Percentiles rank a stretch among this genome's conserved stretches.
Conservation (phyloP, 164 flowering plant genomes). For the Vitis cinerea region DNA sequence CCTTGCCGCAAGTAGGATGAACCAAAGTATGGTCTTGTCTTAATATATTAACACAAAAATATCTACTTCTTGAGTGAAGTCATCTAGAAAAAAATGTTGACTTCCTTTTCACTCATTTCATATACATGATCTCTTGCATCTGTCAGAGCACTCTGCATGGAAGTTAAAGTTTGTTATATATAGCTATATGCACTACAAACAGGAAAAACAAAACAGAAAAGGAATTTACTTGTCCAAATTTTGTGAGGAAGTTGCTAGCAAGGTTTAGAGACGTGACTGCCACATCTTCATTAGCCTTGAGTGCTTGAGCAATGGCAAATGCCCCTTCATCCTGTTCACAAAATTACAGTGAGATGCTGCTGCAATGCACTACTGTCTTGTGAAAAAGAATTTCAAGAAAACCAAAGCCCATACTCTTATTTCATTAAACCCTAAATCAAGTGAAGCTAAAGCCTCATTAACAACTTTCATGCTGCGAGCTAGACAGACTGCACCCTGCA, state of each 20-base stretch:
- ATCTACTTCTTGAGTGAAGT: conserved; percentile 8
- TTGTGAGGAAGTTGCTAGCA: conserved; percentile 82
- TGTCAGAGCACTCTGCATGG: conserved; percentile 75
- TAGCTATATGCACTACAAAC: not conserved
- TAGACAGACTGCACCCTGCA: conserved; percentile 76
- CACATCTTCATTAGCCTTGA: conserved; percentile 88
- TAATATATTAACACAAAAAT: conserved; percentile 6
- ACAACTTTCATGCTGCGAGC: conserved; percentile 96
- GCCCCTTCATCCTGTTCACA: conserved; percentile 82
- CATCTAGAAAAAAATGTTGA: conserved; percentile 61
- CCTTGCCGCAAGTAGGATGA: conserved; percentile 14
- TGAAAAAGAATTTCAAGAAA: not conserved
- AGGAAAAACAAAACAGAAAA: not conserved
- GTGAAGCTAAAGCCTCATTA: conserved; percentile 80
- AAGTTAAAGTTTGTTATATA: not conserved
- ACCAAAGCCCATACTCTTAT: conserved; percentile 59
- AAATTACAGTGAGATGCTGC: not conserved
- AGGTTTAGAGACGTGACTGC: conserved; percentile 74
- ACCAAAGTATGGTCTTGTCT: conserved; percentile 6
- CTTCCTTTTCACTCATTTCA: conserved; percentile 88
- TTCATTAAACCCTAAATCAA: conserved; percentile 92
- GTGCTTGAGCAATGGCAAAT: conserved; percentile 93
- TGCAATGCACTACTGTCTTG: not conserved
- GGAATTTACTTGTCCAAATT: conserved; percentile 77
- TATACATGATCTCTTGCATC: conserved; percentile 92